Conservation (phyloP, 2,329 filamentous ascomycete genomes). For the Ceratocystis destructans region DNA sequence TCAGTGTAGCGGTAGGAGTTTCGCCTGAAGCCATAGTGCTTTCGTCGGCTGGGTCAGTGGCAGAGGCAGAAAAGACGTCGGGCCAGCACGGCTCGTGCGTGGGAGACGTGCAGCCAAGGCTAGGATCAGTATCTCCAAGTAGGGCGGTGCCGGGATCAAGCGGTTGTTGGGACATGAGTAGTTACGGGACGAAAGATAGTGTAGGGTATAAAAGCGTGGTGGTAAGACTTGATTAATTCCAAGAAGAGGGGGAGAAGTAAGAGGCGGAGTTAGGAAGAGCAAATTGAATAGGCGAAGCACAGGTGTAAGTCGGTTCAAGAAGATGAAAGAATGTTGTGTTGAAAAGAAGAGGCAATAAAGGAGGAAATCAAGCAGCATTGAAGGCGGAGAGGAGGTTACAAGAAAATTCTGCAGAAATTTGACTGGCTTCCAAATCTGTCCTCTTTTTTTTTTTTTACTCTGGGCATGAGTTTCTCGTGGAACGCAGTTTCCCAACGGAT, state of each 20-base stretch:
- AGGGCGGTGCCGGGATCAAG: background rate
- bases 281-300: background rate
- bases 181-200: background rate
- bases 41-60: background rate
- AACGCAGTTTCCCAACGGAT: constrained; percentile 9
- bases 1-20: background rate
- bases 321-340: background rate
- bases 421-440: background rate
- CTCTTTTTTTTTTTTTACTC: constrained; percentile 7
- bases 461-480: background rate
- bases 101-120: constrained; percentile 1
- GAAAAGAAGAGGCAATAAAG: background rate
- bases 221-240: background rate
- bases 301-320: constrained; percentile 1
- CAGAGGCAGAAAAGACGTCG: background rate
- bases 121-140: background rate
- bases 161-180: background rate
- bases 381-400: background rate
- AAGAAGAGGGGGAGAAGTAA: background rate
- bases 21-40: too few relatives aligned
- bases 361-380: background rate
- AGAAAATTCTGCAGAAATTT: background rate
- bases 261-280: background rate
- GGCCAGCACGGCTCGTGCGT: constrained; percentile 1
- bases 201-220: too few relatives aligned